Evolutionary conservation across 805 yeast species (phyloP), one percentile per base, ranked within the genome.

Genomic region (Spathaspora hagerdaliae): DNA sequence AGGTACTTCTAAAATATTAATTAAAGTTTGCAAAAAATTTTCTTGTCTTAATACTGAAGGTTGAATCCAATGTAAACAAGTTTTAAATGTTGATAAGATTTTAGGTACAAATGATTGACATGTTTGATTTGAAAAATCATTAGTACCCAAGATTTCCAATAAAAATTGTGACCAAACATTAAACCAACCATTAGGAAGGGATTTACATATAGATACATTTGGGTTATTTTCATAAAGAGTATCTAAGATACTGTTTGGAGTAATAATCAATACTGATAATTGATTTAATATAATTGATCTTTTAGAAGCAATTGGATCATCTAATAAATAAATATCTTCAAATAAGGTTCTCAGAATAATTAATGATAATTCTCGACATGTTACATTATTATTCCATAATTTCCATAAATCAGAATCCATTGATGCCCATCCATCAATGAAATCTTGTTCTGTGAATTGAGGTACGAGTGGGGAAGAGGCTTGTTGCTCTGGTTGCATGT

Each of bases 251-350:
- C 73, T 70, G 47, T 80, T 81, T 0, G 96, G 85, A 1, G 95
- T 81, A 7, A 89, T 82, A 14, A 91, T 79, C 63, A 90, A 87
- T 6, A 92, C 87, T 60, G 96, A 85, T 41, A 89, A 76, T 31
- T 96, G 89, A 42, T 85, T 84, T 34, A 92, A 74, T 1, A 86
- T 77, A n/a, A 81, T 75, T 46, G 85, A 79, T 57, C 98, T 75
- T 53, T 82, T 85, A 31, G 91, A 74, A 1, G 96, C 96, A 15
- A 89, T 79, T 24, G 97, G 85, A 60, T 94, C 99, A 53, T 94
- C 98, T 40, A 94, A 73, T 42, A 95, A 71, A 59, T 89, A 94
- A 9, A 94, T 81, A 60, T 94, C 99, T 65, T 94, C 99, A 59
- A 92, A 94, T 13, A 94, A 65, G 3, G 95, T 89, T 57, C 97